Evolutionary conservation across 805 yeast species (phyloP).

Genomic region (Dipodascus geniculatus): DNA sequence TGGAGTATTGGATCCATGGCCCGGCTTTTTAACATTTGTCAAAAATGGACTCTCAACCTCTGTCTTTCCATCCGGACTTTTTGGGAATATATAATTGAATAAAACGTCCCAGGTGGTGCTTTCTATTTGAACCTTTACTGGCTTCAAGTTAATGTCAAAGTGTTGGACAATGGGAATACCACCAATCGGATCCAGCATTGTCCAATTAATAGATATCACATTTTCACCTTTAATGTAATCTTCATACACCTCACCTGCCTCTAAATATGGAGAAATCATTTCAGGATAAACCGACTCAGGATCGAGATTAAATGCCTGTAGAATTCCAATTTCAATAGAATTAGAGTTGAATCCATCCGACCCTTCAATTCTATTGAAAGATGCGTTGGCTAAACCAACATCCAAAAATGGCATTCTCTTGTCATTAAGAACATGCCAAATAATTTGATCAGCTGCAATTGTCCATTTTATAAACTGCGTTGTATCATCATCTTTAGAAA

Average conservation of each 20-base stretch:
- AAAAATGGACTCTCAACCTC: conserved; percentile 17
- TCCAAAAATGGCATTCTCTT: conserved; percentile 55
- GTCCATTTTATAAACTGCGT: conserved; percentile 32
- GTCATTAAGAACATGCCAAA: conserved; percentile 56
- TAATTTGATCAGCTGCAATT: conserved; percentile 56
- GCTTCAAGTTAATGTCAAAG: conserved; percentile 49
- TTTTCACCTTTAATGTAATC: not conserved
- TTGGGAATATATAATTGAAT: conserved; percentile 62
- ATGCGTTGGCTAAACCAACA: conserved; percentile 49
- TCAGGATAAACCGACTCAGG: conserved; percentile 54
- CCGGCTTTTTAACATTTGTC: conserved; percentile 9
- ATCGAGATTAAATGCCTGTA: conserved; percentile 61
- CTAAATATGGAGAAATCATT: conserved; percentile 43
- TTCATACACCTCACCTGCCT: conserved; percentile 4
- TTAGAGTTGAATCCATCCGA: conserved; percentile 60
- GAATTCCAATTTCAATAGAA: conserved; percentile 41
- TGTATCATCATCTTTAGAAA: conserved; percentile 20
- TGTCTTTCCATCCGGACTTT: conserved; percentile 21
- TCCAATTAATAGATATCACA: conserved; percentile 37
- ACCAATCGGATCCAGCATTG: conserved; percentile 76
- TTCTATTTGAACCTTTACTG: conserved; percentile 63
- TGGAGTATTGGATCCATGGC: conserved; percentile 5
- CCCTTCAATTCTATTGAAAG: conserved; percentile 49
- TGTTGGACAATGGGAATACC: conserved; percentile 74
- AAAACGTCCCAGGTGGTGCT: conserved; percentile 53